Evolutionary conservation across 805 yeast genomes (phyloP), one percentile per base, ranked within the genome.

Genomic region (Schwanniomyces sp.): DNA sequence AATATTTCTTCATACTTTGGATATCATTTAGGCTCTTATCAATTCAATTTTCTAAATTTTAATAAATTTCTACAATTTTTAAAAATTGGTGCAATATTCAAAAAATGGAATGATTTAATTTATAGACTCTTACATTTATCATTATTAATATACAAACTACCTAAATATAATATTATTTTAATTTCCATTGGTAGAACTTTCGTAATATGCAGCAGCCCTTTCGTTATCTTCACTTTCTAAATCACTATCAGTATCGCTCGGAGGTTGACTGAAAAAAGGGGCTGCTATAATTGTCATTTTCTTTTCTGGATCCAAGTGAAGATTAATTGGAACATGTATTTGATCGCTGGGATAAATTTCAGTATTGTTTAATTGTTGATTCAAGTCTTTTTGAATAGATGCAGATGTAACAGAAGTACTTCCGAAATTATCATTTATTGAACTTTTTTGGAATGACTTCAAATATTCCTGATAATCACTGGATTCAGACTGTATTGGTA

Each of bases 221-320:
- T 34, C 37, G 26, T 39, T 40, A 24, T 32, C 37, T 8, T 40
- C 48, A 24, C 28, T 40, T 3, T 56, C 60, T 14, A 46, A 46
- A 28, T 58, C 61, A 21, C 56, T 52, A 49, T 66, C 72, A 7
- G 67, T 60, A 49, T 69, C 74, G 32, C 62, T 58, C 5, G 75
- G 75, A 2, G 76, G 77, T 26, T 64, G 64, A 43, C 58, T 59
- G 57, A 69, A 70, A 46, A 63, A 70, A 18, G 75, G 74, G 12
- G 69, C 64, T 17, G 74, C 71, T 16, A 70, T 63, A 7, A 70
- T 59, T 5, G 67, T 63, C 34, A 39, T 39, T 16, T 39, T 39
- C n/a, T 25, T 39, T 5, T 29, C 28, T 30, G 47, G 34, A 26
- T 29, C 25, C 24, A 36, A 18, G 25, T 36, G 41, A 12, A 30